phyloP scores from a whole-genome alignment of 176 grass and related monocot species.

The Cocos nucifera region DNA sequence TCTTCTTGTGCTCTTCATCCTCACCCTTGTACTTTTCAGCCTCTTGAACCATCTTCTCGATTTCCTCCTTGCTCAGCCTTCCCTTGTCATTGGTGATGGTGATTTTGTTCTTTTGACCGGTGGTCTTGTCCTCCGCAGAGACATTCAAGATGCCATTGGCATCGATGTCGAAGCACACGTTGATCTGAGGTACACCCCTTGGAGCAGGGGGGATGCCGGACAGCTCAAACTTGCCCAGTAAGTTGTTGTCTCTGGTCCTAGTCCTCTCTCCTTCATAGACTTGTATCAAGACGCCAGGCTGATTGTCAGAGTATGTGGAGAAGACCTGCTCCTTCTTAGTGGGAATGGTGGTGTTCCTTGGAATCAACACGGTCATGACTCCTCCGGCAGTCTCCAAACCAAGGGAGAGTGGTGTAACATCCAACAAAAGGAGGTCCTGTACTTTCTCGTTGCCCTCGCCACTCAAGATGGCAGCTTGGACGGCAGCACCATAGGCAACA shows the following conservation, averaged over 20 bases:
- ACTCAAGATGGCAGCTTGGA: slow-evolving; percentile 76
- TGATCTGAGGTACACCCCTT: slow-evolving; percentile 72
- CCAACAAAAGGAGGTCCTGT: slow-evolving; percentile 67
- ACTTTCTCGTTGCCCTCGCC: slow-evolving; percentile 89
- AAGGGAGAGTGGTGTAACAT: slow-evolving; percentile 66
- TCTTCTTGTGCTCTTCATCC: slow-evolving; percentile 90
- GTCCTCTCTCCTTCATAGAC: slow-evolving; percentile 85
- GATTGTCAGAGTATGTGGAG: slow-evolving; percentile 87
- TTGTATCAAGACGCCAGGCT: slow-evolving; percentile 83
- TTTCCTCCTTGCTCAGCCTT: slow-evolving; percentile 71
- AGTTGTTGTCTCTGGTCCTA: slow-evolving; percentile 73
- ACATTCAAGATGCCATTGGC: slow-evolving; percentile 84
- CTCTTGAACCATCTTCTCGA: slow-evolving; percentile 93
- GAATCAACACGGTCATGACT: slow-evolving; percentile 72
- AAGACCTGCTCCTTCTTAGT: slow-evolving; percentile 95
- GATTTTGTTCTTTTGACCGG: slow-evolving; percentile 84
- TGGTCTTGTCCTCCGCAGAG: slow-evolving; percentile 80
- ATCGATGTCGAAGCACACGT: slow-evolving; percentile 77
- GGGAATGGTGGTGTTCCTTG: slow-evolving; percentile 76
- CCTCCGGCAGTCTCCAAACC: slow-evolving; percentile 72
- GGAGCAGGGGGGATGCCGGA: slow-evolving; percentile 76
- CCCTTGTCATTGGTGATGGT: slow-evolving; percentile 91
- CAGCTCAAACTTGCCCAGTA: slow-evolving; percentile 86
- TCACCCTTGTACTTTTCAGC: slow-evolving; percentile 80
- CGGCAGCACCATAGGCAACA: slow-evolving; percentile 83